A percentile compares a stretch with the other conserved stretches of the same genome.
Conservation (phyloP, 108 stramenopile species). For the Stephanodiscus minutulus region DNA sequence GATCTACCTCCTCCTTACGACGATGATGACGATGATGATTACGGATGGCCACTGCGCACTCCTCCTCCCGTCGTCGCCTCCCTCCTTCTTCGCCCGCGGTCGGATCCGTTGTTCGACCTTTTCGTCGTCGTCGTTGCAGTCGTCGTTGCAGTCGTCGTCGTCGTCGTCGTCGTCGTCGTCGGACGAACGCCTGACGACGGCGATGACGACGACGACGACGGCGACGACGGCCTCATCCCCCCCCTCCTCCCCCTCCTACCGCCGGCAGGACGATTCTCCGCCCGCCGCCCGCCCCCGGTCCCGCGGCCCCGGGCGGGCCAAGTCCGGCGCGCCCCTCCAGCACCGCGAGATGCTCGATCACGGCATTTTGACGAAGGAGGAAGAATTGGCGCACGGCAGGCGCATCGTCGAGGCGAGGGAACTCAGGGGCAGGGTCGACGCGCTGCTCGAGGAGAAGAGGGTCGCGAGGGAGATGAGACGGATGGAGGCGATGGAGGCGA, state of each 20-base stretch:
- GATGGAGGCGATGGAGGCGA: neutral
- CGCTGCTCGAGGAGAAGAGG: conserved; percentile 35
- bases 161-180: neutral
- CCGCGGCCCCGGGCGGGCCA: neutral
- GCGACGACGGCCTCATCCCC: neutral
- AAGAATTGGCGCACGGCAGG: conserved; percentile 60
- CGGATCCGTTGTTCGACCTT: too few relatives aligned
- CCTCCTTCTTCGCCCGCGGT: too few relatives aligned
- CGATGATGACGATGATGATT: too few relatives aligned
- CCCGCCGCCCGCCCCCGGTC: neutral
- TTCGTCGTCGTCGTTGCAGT: too few relatives aligned
- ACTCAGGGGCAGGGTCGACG: conserved; percentile 48
- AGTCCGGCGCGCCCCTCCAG: conserved; percentile 24
- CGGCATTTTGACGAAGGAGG: conserved; percentile 61
- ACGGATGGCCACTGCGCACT: too few relatives aligned
- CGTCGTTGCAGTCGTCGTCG: too few relatives aligned
- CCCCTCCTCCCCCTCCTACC: neutral
- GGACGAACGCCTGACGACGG: too few relatives aligned
- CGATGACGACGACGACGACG: neutral
- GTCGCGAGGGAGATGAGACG: neutral
- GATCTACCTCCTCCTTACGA: too few relatives aligned
- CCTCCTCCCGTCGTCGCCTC: too few relatives aligned
- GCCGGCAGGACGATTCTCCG: neutral
- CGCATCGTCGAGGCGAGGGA: conserved; percentile 50
- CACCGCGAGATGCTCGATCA: conserved; percentile 64